Evolutionary conservation across 345 rosid genomes (phyloP).

Genomic region (Clarkia xantiana): DNA sequence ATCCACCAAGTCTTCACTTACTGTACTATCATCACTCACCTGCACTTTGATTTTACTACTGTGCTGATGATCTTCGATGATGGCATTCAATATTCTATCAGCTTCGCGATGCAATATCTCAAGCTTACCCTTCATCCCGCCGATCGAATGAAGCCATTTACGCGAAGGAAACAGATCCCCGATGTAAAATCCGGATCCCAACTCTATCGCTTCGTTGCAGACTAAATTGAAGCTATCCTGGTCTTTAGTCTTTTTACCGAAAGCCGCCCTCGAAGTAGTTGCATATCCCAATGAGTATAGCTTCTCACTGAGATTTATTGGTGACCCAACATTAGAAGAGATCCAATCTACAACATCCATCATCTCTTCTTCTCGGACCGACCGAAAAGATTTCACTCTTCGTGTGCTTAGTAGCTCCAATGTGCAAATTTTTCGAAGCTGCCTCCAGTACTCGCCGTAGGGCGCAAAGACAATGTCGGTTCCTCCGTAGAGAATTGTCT

Average conservation of each 20-base stretch:
- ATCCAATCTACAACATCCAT: constrained; percentile 7
- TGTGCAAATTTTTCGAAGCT: background rate
- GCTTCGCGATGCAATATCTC: constrained; percentile 3
- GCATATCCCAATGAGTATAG: constrained; percentile 1
- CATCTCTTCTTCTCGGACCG: constrained; percentile 4
- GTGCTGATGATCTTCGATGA: constrained; percentile 2
- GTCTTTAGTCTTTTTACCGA: constrained; percentile 9
- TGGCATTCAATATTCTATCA: constrained; percentile 9
- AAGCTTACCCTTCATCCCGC: constrained; percentile 4
- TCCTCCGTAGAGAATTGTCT: constrained; percentile 5
- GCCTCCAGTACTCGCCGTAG: background rate
- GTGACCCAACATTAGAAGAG: background rate
- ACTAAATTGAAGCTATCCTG: constrained; percentile 1
- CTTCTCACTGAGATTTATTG: constrained; percentile 10
- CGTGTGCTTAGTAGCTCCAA: background rate
- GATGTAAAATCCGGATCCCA: constrained; percentile 5
- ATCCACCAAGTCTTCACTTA: constrained; percentile 9
- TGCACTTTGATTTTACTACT: background rate
- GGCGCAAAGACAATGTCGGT: constrained; percentile 1
- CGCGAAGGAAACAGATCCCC: constrained; percentile 13
- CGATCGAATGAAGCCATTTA: constrained; percentile 3
- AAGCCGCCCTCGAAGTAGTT: background rate
- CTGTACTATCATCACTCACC: background rate
- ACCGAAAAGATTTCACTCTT: background rate
- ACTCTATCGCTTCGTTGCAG: background rate